Base-by-base conservation (phyloP, 164 flowering plant species). In the Nelumbo lutea region DNA sequence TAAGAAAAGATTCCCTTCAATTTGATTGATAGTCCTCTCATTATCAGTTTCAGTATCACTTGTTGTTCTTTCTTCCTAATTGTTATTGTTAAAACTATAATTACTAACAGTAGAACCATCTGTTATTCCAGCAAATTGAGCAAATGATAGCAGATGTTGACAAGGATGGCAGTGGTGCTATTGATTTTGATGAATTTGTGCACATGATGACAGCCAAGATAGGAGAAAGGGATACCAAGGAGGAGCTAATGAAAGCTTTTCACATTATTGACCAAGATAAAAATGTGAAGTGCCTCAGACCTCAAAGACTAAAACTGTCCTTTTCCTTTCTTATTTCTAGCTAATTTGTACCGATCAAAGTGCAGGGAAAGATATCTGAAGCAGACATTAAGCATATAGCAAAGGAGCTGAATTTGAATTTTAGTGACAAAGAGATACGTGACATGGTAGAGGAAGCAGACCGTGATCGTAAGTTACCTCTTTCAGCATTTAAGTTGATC, bases 101-200 rank as follows among this genome's bases (percentile, higher is more conserved):
- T 41, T 59, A 1, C 70, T 76, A 47, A 75, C 44, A 50, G 45
- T 47, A 51, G 63, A 61, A 42, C 6, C 42, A 9, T 70, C 38
- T 52, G n/a, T 67, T 70, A 44, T 80, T 80, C 46, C 95, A 96
- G 99, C 96, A 96, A 90, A 96, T 96, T 68, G 82, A 65, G 46
- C 85, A 88, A 83, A 96, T 93, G 98, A 96, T 96, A 77, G 91
- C 91, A 40, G 99, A 96, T 75, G 99, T 96, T 42, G 99, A 96
- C 85, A 96, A 91, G 79, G 97, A 96, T 83, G 97, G 97, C 61
- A 96, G 98, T 82, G 99, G 99, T 60, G 88, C 98, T 9, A 96
- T 96, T 73, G 99, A 96, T 77, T 93, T 81, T 78, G 95, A 93
- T 79, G 99, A 96, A 79, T 96, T 96, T 79, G 86, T 69, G 63